A percentile compares a stretch with the other conserved stretches of the same genome.
phyloP scores from a whole-genome alignment of 2,329 filamentous ascomycete species.

The Neonectria coccinea region DNA sequence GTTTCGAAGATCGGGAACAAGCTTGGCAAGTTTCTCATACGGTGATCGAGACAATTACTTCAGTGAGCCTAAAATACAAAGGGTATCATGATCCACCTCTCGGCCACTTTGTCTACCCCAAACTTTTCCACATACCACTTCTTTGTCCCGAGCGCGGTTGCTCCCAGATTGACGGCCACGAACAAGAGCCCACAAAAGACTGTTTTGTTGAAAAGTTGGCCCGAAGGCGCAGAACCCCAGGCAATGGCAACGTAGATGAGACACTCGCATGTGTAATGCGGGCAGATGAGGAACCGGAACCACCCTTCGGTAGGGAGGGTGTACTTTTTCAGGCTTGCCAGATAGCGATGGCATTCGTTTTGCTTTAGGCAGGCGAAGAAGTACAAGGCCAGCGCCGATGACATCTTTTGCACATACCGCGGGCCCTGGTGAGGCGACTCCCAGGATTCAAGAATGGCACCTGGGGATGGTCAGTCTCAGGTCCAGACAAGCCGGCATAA shows the following conservation, averaged over 20 bases:
- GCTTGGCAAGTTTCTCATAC: conserved; percentile 64
- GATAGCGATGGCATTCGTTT: conserved; percentile 77
- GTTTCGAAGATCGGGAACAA: conserved; percentile 80
- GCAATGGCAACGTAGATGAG: conserved; percentile 84
- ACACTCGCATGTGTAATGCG: conserved; percentile 93
- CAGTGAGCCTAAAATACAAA: conserved; percentile 63
- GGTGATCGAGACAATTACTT: conserved; percentile 45
- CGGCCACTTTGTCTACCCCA: conserved; percentile 70
- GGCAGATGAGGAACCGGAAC: conserved; percentile 81
- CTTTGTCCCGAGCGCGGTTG: conserved; percentile 82
- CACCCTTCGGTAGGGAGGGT: conserved; percentile 79
- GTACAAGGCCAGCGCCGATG: conserved; percentile 71
- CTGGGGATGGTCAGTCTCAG: conserved; percentile 39
- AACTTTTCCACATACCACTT: conserved; percentile 85
- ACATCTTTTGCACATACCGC: conserved; percentile 42
- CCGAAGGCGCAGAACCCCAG: conserved; percentile 77
- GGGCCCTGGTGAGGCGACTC: conserved; percentile 32
- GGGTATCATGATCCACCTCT: conserved; percentile 82
- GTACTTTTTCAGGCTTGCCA: conserved; percentile 82
- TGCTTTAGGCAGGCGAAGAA: conserved; percentile 78
- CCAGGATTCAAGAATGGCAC: conserved; percentile 52
- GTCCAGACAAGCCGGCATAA: not conserved
- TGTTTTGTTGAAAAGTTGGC: conserved; percentile 76
- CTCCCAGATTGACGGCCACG: conserved; percentile 81
- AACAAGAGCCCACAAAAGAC: conserved; percentile 78